Percentiles rank a stretch among this genome's conserved stretches.
These are phyloP conservation scores for Thinopyrum obtusiflorum DNA, from an alignment of 202 grass and related monocot species.

Conservation along the genomic window DNA sequence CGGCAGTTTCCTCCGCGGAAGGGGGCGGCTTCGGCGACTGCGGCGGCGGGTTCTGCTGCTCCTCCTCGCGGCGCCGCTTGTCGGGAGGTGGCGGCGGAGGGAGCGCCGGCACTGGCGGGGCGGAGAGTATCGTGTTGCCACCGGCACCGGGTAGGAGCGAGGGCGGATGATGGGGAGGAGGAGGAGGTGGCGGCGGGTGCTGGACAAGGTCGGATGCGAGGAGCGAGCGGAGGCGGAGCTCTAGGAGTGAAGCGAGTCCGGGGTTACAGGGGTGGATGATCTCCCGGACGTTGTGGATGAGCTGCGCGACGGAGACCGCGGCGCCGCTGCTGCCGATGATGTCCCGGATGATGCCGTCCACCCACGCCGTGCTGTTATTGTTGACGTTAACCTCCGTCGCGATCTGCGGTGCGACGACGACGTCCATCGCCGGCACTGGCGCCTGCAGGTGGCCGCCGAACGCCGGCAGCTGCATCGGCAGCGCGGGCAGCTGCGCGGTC, in stretches of 20 bases:
- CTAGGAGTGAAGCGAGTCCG: constrained; percentile 68
- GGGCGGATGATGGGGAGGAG: not conserved
- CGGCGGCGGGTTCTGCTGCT: constrained; percentile 18
- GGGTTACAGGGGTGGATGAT: constrained; percentile 97
- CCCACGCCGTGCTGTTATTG: constrained; percentile 55
- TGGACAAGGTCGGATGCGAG: constrained; percentile 29
- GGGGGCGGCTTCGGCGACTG: constrained; percentile 41
- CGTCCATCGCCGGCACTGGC: constrained; percentile 29
- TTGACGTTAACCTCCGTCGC: constrained; percentile 2
- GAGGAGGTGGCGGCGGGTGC: not conserved
- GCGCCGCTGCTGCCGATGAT: constrained; percentile 62
- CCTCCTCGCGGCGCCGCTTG: constrained; percentile 32
- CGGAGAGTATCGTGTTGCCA: constrained; percentile 1
- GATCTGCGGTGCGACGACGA: not conserved
- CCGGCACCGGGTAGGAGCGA: constrained; percentile 2
- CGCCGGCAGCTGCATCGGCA: constrained; percentile 47
- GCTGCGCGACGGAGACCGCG: constrained; percentile 69
- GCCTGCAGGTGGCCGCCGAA: constrained; percentile 7
- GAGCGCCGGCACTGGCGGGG: constrained; percentile 16
- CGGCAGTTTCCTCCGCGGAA: constrained; percentile 46
- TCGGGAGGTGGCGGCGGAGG: constrained; percentile 7
- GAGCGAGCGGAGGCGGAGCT: constrained; percentile 85
- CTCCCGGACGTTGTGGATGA: constrained; percentile 93
- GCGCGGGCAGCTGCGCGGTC: constrained; percentile 41
- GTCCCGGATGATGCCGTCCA: constrained; percentile 87